These are phyloP conservation scores for Ganoderma boninense DNA, from an alignment of 1,284 basidiomycete species.

Conservation along the genomic window DNA sequence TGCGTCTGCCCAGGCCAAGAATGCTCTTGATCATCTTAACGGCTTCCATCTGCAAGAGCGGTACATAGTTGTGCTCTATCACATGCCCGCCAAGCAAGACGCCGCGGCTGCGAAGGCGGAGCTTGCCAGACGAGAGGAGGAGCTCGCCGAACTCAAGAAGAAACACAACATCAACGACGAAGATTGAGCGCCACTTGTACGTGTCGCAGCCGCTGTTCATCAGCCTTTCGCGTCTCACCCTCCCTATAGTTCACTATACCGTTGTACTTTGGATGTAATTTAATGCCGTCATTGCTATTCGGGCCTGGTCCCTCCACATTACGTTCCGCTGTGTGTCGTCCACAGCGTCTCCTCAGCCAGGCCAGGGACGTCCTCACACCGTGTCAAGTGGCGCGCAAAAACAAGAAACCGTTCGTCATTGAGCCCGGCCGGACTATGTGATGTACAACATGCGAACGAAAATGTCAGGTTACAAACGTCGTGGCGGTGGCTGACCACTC, in stretches of 20 bases:
- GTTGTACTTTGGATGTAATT: conserved; percentile 26
- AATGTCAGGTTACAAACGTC: neutral
- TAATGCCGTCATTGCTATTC: conserved; percentile 16
- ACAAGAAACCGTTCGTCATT: neutral
- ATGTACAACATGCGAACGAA: conserved; percentile 7
- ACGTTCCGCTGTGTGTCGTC: neutral
- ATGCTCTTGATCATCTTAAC: conserved; percentile 95
- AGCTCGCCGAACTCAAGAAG: conserved; percentile 88
- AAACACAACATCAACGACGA: conserved; percentile 82
- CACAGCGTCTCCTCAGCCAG: neutral
- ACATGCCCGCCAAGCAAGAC: conserved; percentile 96
- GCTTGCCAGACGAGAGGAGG: conserved; percentile 90
- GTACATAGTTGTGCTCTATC: conserved; percentile 97
- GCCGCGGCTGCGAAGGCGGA: conserved; percentile 94
- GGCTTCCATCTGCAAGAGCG: conserved; percentile 98
- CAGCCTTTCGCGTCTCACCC: neutral
- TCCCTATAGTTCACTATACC: conserved; percentile 3
- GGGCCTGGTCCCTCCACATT: neutral
- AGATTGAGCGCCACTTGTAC: conserved; percentile 49
- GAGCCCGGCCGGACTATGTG: neutral
- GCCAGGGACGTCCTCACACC: neutral
- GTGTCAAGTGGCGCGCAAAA: neutral
- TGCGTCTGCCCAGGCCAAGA: conserved; percentile 75
- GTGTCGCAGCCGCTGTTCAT: conserved; percentile 10
- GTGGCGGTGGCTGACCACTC: neutral